A percentile compares a stretch with the other conserved stretches of the same genome.
Evolutionary conservation across 129 eudicot genomes (phyloP).

Genomic region (Apium graveolens): DNA sequence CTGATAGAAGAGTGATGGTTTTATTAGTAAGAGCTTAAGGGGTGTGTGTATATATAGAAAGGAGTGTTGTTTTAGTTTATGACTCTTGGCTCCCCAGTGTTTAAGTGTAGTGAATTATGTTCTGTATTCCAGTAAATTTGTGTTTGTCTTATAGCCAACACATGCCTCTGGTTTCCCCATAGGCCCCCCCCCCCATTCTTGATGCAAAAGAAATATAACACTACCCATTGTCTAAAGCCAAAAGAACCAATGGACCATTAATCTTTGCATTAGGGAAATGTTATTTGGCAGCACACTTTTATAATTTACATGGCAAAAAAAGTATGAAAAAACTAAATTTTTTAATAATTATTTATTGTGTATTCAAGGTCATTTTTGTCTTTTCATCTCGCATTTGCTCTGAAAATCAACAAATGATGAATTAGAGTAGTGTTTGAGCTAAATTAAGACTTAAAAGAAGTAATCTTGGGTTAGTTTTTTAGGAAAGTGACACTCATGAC

Average conservation of each 20-base stretch:
- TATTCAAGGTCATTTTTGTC: too few relatives aligned
- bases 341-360: too few relatives aligned
- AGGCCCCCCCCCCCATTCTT: not conserved
- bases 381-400: too few relatives aligned
- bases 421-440: not conserved
- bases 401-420: too few relatives aligned
- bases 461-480: not conserved
- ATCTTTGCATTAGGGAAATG: too few relatives aligned
- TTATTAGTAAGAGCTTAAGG: not conserved
- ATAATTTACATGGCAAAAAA: too few relatives aligned
- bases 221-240: not conserved
- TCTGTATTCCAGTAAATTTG: conserved; percentile 6
- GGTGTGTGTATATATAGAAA: not conserved
- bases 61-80: not conserved
- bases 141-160: not conserved
- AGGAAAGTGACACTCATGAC: not conserved
- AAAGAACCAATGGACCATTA: not conserved
- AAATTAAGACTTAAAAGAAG: not conserved
- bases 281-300: too few relatives aligned
- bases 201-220: not conserved
- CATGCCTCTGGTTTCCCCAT: not conserved
- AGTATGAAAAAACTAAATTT: too few relatives aligned
- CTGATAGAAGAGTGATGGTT: not conserved
- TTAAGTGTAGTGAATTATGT: not conserved
- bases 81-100: not conserved